Conservation (phyloP, 805 yeast species). For the Cephaloascus fragrans region DNA sequence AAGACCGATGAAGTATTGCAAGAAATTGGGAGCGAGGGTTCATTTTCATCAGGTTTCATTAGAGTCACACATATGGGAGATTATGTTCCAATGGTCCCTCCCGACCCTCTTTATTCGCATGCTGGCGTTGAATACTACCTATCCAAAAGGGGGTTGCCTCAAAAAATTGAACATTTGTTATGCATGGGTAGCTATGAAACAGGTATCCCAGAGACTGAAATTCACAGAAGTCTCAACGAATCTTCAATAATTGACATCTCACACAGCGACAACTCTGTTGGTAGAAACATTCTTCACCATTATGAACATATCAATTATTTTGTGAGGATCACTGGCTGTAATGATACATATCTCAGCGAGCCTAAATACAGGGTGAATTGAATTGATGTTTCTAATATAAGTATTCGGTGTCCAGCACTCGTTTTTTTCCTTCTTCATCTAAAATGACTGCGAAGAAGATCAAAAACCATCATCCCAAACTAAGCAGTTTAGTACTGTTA, state of each 20-base stretch:
- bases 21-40: slow-evolving; percentile 11
- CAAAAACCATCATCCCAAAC: no score
- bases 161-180: slow-evolving; percentile 2
- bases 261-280: slow-evolving; percentile 3
- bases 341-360: slow-evolving; percentile 5
- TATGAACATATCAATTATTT: slow-evolving; percentile 23
- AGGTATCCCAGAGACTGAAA: neutral
- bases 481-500: no score
- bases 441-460: no score
- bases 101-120: slow-evolving; percentile 26
- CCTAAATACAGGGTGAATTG: no score
- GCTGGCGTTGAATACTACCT: slow-evolving; percentile 26
- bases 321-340: slow-evolving; percentile 20
- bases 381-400: no score
- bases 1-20: slow-evolving; percentile 18
- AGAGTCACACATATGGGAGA: slow-evolving; percentile 53
- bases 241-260: neutral
- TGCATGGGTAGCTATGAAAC: neutral
- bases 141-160: slow-evolving; percentile 16
- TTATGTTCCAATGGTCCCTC: slow-evolving; percentile 51
- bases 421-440: no score
- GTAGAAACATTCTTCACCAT: neutral
- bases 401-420: no score
- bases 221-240: no score
- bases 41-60: slow-evolving; percentile 29